These are phyloP conservation scores for Sisymbrium irio DNA, from an alignment of 345 rosid species.

Conservation along the genomic window DNA sequence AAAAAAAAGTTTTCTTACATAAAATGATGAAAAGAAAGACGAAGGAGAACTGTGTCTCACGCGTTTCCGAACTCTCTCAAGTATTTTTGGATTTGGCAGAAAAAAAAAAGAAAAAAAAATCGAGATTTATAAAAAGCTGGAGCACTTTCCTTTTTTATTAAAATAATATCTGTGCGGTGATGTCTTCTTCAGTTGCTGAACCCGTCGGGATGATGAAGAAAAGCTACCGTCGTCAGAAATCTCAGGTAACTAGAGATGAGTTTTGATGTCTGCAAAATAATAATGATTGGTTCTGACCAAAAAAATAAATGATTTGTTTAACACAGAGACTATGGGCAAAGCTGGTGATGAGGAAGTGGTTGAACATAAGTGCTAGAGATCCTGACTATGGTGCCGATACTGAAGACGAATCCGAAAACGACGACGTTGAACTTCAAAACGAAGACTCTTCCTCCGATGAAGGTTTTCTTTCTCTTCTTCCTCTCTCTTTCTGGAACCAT, in stretches of 20 bases:
- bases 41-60: conserved; percentile 22
- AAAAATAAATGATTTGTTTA: not conserved
- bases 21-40: conserved; percentile 33
- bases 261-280: not conserved
- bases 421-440: conserved; percentile 38
- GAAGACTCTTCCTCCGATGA: conserved; percentile 49
- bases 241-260: conserved; percentile 13
- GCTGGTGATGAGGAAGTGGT: conserved; percentile 73
- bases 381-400: conserved; percentile 85
- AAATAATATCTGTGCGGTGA: not conserved
- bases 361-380: conserved; percentile 59
- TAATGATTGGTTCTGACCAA: conserved; percentile 3
- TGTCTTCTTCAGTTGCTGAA: conserved; percentile 27
- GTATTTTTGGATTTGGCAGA: conserved; percentile 24
- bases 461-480: conserved; percentile 34
- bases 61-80: not conserved
- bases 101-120: not conserved
- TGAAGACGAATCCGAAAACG: conserved; percentile 45
- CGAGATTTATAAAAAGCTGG: conserved; percentile 11
- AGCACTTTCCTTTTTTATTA: conserved; percentile 10
- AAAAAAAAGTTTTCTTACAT: conserved; percentile 15
- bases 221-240: conserved; percentile 34
- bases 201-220: conserved; percentile 22
- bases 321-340: conserved; percentile 60
- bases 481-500: not conserved